Base-by-base conservation (phyloP, 2,329 filamentous ascomycete genomes). In the Fusarium acutatum region DNA sequence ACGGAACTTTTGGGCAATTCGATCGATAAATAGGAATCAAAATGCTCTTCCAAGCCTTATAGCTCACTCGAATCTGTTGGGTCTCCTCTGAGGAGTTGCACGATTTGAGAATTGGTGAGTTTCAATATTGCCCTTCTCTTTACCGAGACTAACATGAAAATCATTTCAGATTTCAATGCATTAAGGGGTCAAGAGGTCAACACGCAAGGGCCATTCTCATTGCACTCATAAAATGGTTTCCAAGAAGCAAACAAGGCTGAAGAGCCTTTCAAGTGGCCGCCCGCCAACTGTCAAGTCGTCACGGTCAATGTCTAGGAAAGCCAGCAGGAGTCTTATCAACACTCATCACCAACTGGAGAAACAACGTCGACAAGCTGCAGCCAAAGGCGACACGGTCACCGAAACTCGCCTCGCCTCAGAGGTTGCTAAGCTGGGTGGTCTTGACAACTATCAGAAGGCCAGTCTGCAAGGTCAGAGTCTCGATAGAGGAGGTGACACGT, bases 401-500 rank as follows among this genome's bases (percentile, higher is more conserved):
- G 84, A 86, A 63, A 86, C 84, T 43, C 81, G 82, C 9, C 82
- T 91, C 26, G 80, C 86, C 28, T 83, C 84, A 4, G 85, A 92
- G 74, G 88, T 93, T 50, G 81, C 86, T 41, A 84, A 84, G 7
- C 81, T 91, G 6, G 91, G 91, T 7, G 91, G 91, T 0, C 83
- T 93, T 30, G 84, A 89, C 58, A 86, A 84, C 61, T 93, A 93
- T 73, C 91, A 93, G 77, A 86, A 88, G 75, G 91, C 91, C 34
- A 93, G 91, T 79, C 84, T 93, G n/a, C 88, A 91, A 65, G 91
- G 91, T 20, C 91, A 93, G 79, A 87, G 89, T 58, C 85, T 85
- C 64, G 90, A 92, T 75, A 86, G 91, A 58, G 91, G 91, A 30
- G 91, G 91, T 22, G 91, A 93, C 80, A 92, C 89, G 59, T 92